Conservation (phyloP, 2,329 filamentous ascomycete genomes). For the Orbilia quercus region DNA sequence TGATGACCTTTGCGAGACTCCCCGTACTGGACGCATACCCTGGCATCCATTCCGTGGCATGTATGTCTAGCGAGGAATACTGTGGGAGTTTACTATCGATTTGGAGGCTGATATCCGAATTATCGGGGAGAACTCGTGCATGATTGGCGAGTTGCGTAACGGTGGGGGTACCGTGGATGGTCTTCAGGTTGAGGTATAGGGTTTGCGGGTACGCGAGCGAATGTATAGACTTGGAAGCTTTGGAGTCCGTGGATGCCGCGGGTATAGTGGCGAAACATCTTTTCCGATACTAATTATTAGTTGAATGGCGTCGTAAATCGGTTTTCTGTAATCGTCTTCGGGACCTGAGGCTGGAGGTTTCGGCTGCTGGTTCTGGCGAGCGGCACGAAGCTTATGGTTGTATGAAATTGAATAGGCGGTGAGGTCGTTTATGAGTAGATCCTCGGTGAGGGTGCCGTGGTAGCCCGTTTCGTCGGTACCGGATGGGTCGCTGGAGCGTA, state of each 20-base stretch:
- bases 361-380: too few relatives aligned
- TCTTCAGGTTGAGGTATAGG: conserved; percentile 6
- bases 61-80: too few relatives aligned
- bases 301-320: background rate
- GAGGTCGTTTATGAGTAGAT: conserved; percentile 5
- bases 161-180: conserved; percentile 5
- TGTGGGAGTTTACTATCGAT: too few relatives aligned
- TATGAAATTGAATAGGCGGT: too few relatives aligned
- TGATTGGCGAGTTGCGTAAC: background rate
- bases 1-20: too few relatives aligned
- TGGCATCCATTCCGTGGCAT: too few relatives aligned
- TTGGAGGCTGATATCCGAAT: too few relatives aligned
- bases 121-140: too few relatives aligned
- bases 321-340: background rate
- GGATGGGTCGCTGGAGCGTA: background rate
- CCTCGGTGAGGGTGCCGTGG: background rate
- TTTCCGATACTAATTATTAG: conserved; percentile 4
- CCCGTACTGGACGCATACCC: too few relatives aligned
- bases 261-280: conserved; percentile 14
- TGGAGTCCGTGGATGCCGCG: background rate
- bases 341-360: background rate
- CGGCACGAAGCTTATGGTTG: too few relatives aligned
- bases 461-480: background rate
- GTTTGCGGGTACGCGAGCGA: conserved; percentile 1
- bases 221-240: background rate